Conservation (phyloP, 257 asterid genomes). For the Solanum appendiculatum region DNA sequence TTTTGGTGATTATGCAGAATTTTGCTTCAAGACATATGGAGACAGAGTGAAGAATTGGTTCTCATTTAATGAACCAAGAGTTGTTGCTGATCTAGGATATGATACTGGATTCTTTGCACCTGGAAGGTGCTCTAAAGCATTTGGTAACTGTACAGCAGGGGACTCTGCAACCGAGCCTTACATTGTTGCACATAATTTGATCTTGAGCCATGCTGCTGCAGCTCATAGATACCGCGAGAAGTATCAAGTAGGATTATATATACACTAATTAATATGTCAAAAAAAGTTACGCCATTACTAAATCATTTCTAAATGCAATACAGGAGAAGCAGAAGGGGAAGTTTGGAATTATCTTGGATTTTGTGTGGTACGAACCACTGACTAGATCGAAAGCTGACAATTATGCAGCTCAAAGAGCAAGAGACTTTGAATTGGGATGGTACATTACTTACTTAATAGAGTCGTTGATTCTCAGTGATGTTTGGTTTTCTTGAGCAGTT, state of each 20-base stretch:
- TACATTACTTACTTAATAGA: conserved; percentile 32
- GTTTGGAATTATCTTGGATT: conserved; percentile 69
- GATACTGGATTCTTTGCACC: conserved; percentile 48
- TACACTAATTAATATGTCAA: too few species aligned
- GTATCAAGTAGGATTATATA: conserved; percentile 38
- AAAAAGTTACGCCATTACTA: too few species aligned
- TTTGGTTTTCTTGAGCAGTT: conserved; percentile 27
- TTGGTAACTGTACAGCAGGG: conserved; percentile 60
- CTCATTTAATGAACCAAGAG: conserved; percentile 61
- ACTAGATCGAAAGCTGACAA: conserved; percentile 26
- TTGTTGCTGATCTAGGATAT: conserved; percentile 35
- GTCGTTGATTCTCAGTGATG: background rate
- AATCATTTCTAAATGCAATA: background rate
- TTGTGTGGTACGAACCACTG: conserved; percentile 57
- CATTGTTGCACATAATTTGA: conserved; percentile 71
- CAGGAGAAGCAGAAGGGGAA: conserved; percentile 75
- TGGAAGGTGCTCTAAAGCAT: conserved; percentile 58
- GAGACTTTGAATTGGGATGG: conserved; percentile 94
- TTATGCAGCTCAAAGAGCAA: conserved; percentile 84
- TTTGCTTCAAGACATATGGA: conserved; percentile 50
- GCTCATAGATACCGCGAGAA: conserved; percentile 54
- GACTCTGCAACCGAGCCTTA: conserved; percentile 94
- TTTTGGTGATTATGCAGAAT: conserved; percentile 51
- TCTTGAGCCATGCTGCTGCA: conserved; percentile 65
- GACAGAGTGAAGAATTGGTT: conserved; percentile 74